Evolutionary conservation across 2,329 filamentous ascomycete genomes (phyloP).

Genomic region (Penicillium sp.): DNA sequence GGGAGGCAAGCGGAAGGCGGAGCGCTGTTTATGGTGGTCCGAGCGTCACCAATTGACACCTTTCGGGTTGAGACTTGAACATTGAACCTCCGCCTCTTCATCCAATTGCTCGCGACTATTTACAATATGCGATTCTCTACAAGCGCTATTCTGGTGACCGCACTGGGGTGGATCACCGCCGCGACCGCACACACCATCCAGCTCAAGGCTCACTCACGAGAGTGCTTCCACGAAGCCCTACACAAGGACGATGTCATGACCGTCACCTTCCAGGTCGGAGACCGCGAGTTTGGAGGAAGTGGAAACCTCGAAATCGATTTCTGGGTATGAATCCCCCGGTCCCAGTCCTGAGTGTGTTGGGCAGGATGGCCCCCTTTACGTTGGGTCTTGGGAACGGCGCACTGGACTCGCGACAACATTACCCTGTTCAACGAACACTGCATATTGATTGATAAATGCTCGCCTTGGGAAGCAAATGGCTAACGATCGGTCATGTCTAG

Average conservation of each 20-base stretch:
- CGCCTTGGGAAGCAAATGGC: background rate
- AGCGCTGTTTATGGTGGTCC: slow-evolving; percentile 32
- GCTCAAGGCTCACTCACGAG: slow-evolving; percentile 85
- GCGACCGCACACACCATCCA: slow-evolving; percentile 90
- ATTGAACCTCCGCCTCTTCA: slow-evolving; percentile 5
- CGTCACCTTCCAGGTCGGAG: slow-evolving; percentile 96
- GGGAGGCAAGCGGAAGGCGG: background rate
- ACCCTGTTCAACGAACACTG: background rate
- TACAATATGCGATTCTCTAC: slow-evolving; percentile 45
- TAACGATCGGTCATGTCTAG: slow-evolving; percentile 41
- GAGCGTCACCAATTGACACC: slow-evolving; percentile 40
- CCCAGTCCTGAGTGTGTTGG: background rate
- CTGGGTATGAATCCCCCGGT: slow-evolving; percentile 68
- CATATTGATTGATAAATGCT: background rate
- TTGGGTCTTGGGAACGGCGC: background rate
- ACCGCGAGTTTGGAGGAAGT: slow-evolving; percentile 90
- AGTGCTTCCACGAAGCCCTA: slow-evolving; percentile 95
- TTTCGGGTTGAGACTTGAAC: slow-evolving; percentile 32
- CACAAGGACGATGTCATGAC: slow-evolving; percentile 98
- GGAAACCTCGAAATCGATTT: slow-evolving; percentile 97
- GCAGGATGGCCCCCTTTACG: background rate
- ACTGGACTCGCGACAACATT: background rate
- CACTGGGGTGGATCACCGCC: slow-evolving; percentile 60
- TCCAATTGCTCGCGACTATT: background rate
- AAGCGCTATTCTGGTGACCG: slow-evolving; percentile 49